Conservation (phyloP, 2,329 filamentous ascomycete genomes). For the Aspergillus oerlinghausenensis region DNA sequence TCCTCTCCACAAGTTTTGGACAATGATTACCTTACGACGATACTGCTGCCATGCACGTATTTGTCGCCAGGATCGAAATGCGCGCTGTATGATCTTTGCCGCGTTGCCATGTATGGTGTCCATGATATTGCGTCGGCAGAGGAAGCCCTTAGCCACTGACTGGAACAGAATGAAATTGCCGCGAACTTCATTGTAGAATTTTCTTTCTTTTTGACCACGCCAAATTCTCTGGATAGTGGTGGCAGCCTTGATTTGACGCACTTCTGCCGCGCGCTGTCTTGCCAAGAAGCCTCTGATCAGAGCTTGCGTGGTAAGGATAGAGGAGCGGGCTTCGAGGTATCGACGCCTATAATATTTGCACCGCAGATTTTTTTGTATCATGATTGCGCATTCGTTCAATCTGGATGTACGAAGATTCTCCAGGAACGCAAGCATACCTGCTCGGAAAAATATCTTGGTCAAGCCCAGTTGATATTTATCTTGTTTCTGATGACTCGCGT, state of each 20-base stretch:
- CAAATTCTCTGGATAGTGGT: constrained; percentile 94
- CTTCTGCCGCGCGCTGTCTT: constrained; percentile 71
- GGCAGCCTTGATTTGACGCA: constrained; percentile 77
- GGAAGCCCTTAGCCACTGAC: constrained; percentile 84
- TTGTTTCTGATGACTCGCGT: constrained; percentile 65
- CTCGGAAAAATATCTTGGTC: constrained; percentile 99
- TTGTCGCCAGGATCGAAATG: constrained; percentile 77
- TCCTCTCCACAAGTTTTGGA: constrained; percentile 92
- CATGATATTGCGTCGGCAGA: constrained; percentile 86
- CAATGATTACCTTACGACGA: constrained; percentile 79
- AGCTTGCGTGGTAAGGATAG: constrained; percentile 77
- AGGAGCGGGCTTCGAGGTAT: constrained; percentile 79
- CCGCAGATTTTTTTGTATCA: constrained; percentile 97
- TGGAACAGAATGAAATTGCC: constrained; percentile 84
- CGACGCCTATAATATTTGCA: constrained; percentile 92
- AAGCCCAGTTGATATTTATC: constrained; percentile 98
- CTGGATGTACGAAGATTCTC: constrained; percentile 89
- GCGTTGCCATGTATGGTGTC: constrained; percentile 92
- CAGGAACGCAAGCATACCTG: constrained; percentile 96
- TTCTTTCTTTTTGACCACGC: constrained; percentile 87
- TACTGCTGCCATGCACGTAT: constrained; percentile 81
- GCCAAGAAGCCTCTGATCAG: constrained; percentile 72
- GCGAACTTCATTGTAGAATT: constrained; percentile 70
- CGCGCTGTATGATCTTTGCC: constrained; percentile 81
- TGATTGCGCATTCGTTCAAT: constrained; percentile 87